Evolutionary conservation across 1,284 basidiomycete species (phyloP).

Genomic region (Golubevia pallescens): DNA sequence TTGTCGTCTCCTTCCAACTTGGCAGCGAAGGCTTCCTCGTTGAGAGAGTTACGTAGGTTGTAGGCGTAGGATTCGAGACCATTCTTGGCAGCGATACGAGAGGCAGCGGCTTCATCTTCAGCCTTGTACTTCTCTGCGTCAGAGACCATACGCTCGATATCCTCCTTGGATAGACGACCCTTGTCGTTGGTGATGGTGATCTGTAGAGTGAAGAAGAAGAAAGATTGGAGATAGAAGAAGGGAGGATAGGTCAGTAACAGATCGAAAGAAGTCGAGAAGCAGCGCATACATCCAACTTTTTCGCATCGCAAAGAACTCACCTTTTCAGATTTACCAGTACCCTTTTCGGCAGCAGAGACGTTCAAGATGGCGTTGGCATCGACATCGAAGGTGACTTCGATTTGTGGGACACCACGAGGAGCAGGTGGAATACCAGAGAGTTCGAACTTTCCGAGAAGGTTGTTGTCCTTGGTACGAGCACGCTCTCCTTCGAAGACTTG

Average conservation of each 20-base stretch:
- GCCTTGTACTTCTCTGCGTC: conserved; percentile 76
- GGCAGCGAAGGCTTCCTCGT: conserved; percentile 67
- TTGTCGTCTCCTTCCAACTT: conserved; percentile 91
- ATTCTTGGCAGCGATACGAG: conserved; percentile 81
- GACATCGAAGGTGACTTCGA: conserved; percentile 98
- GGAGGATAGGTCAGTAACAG: background rate
- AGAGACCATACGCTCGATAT: conserved; percentile 94
- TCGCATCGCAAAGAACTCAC: conserved; percentile 32
- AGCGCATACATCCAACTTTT: conserved; percentile 28
- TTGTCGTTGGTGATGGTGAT: conserved; percentile 99
- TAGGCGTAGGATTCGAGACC: conserved; percentile 88
- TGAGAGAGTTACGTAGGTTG: conserved; percentile 83
- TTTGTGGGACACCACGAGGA: conserved; percentile 96
- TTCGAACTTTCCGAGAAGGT: conserved; percentile 98
- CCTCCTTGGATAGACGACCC: conserved; percentile 96
- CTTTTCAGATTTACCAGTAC: conserved; percentile 88
- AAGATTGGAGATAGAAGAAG: conserved; percentile 49
- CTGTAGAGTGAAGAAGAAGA: conserved; percentile 44
- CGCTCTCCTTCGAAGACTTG: conserved; percentile 99
- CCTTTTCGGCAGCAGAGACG: conserved; percentile 95
- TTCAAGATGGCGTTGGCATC: conserved; percentile 98
- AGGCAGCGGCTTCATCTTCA: conserved; percentile 68
- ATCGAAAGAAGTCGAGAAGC: background rate
- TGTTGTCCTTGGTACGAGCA: conserved; percentile 99
- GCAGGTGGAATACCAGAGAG: conserved; percentile 96